Base-by-base conservation (phyloP, 495 filamentous ascomycete genomes). In the Amniculicola lignicola region DNA sequence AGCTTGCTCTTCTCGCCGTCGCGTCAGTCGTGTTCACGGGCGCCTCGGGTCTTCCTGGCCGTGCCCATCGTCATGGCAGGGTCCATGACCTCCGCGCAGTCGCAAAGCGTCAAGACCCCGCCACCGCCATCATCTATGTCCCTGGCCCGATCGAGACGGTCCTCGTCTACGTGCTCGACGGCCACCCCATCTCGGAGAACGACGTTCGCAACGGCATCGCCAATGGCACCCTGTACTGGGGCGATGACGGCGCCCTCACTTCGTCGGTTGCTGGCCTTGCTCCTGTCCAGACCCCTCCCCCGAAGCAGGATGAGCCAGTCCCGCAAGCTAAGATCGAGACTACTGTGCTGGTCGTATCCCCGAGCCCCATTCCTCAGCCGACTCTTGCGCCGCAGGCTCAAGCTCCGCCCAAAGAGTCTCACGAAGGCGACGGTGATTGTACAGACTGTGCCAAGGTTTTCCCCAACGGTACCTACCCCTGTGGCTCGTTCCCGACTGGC, bases 381-480 rank as follows among this genome's bases (percentile, higher is more conserved):
- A n/a, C 35, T 10, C 36, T 33, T n/a, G 46, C 19, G 25, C 31
- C 51, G 15, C 23, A 29, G 21, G 16, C 42, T 15, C 38, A 49
- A n/a, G 21, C 35, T 24, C 35, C 21, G 15, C 29, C 45, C 15
- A 14, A 18, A 41, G 31, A 28, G 1, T 35, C 28, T 27, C 31
- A 31, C 19, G 22, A 51, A 19, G 41, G 50, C 28, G 25, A 50
- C 24, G 65, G 44, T 19, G 28, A 41, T 24, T 36, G 47, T 51
- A 43, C 48, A 31, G 81, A 75, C 51, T 52, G 92, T 35, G 77
- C 85, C 63, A 67, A 72, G 5, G 75, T 83, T 3, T 97, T 97
- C 79, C 89, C 88, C 10, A 82, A 85, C 72, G 89, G 88, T 44
- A 73, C 84, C 60, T 50, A 91, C 27, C 72, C 77, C 57, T 98